Percentiles rank a stretch among this genome's conserved stretches.
Conservation (phyloP, 441 rosid genomes). For the Arabidopsis lyrata region DNA sequence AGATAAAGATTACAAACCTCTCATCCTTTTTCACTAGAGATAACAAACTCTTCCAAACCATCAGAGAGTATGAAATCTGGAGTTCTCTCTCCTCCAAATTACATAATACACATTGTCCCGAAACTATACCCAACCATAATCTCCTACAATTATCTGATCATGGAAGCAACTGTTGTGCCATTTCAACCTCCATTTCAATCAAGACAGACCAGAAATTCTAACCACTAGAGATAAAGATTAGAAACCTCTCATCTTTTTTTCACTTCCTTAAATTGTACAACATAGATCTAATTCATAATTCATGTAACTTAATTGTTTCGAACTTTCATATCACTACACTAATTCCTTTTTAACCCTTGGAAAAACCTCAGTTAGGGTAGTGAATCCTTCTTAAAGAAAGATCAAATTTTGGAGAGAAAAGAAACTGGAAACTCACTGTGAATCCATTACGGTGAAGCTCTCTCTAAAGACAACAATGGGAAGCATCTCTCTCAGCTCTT, state of each 20-base stretch:
- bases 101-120: background rate
- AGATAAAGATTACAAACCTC: background rate
- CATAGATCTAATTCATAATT: background rate
- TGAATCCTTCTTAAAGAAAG: background rate
- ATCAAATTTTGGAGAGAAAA: background rate
- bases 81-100: background rate
- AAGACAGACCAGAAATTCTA: too few relatives aligned
- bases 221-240: background rate
- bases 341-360: background rate
- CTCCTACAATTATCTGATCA: conserved; percentile 8
- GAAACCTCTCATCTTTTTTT: background rate
- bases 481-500: conserved; percentile 90
- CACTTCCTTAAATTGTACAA: background rate
- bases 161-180: conserved; percentile 1
- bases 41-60: too few relatives aligned
- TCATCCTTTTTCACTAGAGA: too few relatives aligned
- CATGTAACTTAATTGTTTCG: background rate
- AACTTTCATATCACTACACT: background rate
- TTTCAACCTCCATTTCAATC: conserved; percentile 11
- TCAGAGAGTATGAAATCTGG: too few relatives aligned
- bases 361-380: background rate
- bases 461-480: conserved; percentile 79
- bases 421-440: conserved; percentile 60
- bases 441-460: conserved; percentile 80
- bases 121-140: background rate